Conservation (phyloP, 75 land plant genomes). For the Pinus taeda region DNA sequence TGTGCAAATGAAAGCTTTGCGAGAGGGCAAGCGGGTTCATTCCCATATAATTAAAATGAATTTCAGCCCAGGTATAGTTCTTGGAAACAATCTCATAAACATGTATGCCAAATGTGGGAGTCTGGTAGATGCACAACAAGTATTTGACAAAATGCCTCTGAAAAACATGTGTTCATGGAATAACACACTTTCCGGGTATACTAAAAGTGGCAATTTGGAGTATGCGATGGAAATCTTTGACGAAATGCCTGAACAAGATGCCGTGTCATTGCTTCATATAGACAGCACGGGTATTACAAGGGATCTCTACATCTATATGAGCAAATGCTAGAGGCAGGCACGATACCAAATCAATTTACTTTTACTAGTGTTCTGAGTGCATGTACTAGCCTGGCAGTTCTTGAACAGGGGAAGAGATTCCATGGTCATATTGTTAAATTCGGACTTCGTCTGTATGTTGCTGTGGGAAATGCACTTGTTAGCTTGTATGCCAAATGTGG, state of each 20-base stretch:
- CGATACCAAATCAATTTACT: constrained; percentile 19
- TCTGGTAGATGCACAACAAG: constrained; percentile 7
- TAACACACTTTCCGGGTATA: constrained; percentile 4
- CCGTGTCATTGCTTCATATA: constrained; percentile 18
- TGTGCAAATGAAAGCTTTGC: constrained; percentile 1
- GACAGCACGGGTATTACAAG: constrained; percentile 3
- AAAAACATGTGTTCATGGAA: constrained; percentile 11
- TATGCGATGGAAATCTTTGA: constrained; percentile 4
- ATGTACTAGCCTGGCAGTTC: neutral
- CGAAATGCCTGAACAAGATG: constrained; percentile 10
- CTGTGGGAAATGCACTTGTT: constrained; percentile 38
- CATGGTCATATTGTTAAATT: constrained; percentile 31
- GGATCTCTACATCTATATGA: constrained; percentile 18
- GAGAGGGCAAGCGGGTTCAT: constrained; percentile 11
- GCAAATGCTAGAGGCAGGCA: constrained; percentile 11
- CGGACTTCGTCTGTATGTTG: constrained; percentile 29
- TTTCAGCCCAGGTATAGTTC: neutral
- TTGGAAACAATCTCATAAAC: constrained; percentile 18
- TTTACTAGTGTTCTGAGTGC: constrained; percentile 16
- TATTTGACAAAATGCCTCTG: constrained; percentile 11
- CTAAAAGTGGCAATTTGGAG: constrained; percentile 10
- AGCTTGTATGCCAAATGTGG: constrained; percentile 77
- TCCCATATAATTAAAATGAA: neutral
- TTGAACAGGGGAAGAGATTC: constrained; percentile 31
- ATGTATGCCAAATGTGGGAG: constrained; percentile 26